Base-by-base conservation (phyloP, 192 early-diverging fungal genomes). In the Entomortierella lignicola region DNA sequence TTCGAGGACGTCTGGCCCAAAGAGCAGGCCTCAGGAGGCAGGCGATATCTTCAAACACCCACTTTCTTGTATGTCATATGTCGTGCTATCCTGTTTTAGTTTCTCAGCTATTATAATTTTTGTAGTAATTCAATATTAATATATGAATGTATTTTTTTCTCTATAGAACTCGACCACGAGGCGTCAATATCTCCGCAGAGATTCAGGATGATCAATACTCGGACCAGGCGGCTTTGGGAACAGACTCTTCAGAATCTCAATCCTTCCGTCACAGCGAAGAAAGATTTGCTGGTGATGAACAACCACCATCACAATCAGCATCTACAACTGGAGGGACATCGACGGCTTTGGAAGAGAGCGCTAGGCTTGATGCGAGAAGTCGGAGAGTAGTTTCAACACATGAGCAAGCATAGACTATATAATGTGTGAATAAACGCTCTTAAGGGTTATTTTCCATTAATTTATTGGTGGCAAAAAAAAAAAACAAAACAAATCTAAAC, bases 1-100 rank as follows among this genome's bases (percentile, higher is more conserved):
- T 85, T 98, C 29, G 94, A 94, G 56, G 97, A 99, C 64, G 94
- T 98, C 18, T 99, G 94, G 92, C 96, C 96, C 12, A 77, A 81
- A 15, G 82, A 90, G 59, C 84, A 77, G 41, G 86, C 87, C 27
- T 92, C 91, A 69, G 82, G 86, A 30, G 87, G 85, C 47, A 81
- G 72, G 55, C 80, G 87, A 30, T 83, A 69, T 59, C 77, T 91
- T 44, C 71, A 82, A 34, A 88, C 90, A 43, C 90, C 90, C 8
- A 63, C 81, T 34, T 62, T 87, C 15, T 64, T 90, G 89, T 89
- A 82, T 69, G 83, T 34, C 44, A 4, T 15, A 4, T 47, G 8
- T 47, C 17, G 8, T 47, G 34, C 34, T 69, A 12, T 2, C 55
- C 12, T 39, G 6, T n/a, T 2, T 30, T 41, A 18, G 8, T 6